Base-by-base conservation (phyloP, 495 filamentous ascomycete genomes). In the Tuber calosporum region DNA sequence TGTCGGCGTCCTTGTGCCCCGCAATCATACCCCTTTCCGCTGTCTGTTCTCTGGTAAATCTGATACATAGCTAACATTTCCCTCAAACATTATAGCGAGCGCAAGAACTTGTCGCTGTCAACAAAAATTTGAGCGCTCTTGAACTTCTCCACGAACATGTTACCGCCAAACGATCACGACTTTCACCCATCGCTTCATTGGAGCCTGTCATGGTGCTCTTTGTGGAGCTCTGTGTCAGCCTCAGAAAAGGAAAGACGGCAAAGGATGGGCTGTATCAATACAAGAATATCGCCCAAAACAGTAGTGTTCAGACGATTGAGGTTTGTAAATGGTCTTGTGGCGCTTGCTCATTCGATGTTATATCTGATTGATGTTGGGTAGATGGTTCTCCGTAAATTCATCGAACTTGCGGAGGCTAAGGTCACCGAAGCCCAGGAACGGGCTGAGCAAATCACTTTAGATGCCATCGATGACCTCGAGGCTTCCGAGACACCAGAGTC, bases 251-350 rank as follows among this genome's bases (percentile, higher is more conserved):
- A 73, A 99, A 98, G 84, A 87, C 94, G 40, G 95, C 95, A 83
- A 99, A 99, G 86, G 95, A 99, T 87, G 95, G 95, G 69, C 87
- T 99, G 40, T 99, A 98, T 81, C 93, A 97, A 80, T 99, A 99
- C 88, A 99, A 99, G 88, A 99, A 99, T 83, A 97, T 97, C 78
- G 92, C 93, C 68, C 95, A 99, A 84, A 99, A 98, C 85, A 97
- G 94, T 78, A 99, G 97, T 80, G 94, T 99, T 71, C 93, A 89
- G 79, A 98, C 96, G 45, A 99, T 99, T 83, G 95, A 99, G 88
- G 91, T 93, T 86, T 53, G 85, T 71, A 70, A 30, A 22, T 58
- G 66, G 42, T 75, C 74, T 53, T 58, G 17, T 67, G 69, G 26
- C 13, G 15, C 69, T 71, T 68, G 74, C 70, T 66, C n/a, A 38